A percentile compares a stretch with the other conserved stretches of the same genome.
phyloP scores from a whole-genome alignment of 768 basidiomycete species.

The Lepiota brunneoincarnata region DNA sequence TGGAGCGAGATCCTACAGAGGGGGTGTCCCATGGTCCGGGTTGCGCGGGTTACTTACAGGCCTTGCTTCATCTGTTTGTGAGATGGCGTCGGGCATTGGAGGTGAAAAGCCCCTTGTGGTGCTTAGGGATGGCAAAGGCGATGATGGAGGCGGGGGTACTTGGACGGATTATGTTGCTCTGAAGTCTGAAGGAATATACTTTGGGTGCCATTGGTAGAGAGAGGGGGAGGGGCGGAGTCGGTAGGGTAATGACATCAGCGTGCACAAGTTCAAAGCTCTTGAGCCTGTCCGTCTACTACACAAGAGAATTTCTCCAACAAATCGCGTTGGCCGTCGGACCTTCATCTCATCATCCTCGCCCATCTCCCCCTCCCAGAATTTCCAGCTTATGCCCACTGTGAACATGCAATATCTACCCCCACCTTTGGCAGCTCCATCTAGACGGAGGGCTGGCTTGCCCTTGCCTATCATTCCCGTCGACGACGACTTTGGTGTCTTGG shows the following conservation, averaged over 20 bases:
- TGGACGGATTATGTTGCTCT: conserved; percentile 38
- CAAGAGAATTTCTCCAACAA: conserved; percentile 17
- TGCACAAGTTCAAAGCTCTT: conserved; percentile 85
- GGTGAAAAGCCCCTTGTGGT: conserved; percentile 77
- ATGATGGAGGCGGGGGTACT: background rate
- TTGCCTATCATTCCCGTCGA: conserved; percentile 69
- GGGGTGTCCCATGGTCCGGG: conserved; percentile 48
- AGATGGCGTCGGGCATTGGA: conserved; percentile 54
- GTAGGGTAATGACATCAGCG: conserved; percentile 28
- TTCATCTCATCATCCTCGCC: conserved; percentile 72
- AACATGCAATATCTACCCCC: conserved; percentile 59
- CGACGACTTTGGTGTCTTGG: conserved; percentile 92
- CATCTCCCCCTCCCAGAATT: conserved; percentile 80
- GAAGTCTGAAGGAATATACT: conserved; percentile 57
- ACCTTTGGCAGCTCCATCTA: conserved; percentile 75
- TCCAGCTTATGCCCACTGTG: conserved; percentile 68
- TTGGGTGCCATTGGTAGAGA: conserved; percentile 37
- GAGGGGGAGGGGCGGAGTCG: conserved; percentile 12
- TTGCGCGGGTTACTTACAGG: conserved; percentile 43
- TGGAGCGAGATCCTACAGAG: conserved; percentile 37
- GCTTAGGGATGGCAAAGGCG: conserved; percentile 37
- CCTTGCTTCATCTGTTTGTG: conserved; percentile 28
- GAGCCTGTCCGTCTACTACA: conserved; percentile 66
- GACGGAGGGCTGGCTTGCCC: conserved; percentile 67
- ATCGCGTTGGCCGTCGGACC: conserved; percentile 67